Evolutionary conservation across 179 eudicot genomes (phyloP).

Genomic region (Gypsophila paniculata): DNA sequence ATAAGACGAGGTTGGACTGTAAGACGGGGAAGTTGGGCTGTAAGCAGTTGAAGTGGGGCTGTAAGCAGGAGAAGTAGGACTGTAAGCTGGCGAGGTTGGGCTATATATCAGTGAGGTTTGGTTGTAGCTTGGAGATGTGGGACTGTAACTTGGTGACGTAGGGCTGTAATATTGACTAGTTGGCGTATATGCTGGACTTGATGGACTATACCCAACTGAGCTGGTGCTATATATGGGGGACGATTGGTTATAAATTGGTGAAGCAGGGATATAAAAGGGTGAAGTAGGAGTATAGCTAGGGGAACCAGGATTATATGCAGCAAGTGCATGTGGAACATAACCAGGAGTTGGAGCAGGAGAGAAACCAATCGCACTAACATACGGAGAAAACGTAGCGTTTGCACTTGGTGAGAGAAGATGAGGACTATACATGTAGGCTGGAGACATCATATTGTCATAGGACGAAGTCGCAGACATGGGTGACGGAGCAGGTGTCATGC

Average conservation of each 20-base stretch:
- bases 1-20: conserved; percentile 47
- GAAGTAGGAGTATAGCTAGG: conserved; percentile 73
- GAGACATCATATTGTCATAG: conserved; percentile 89
- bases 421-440: conserved; percentile 68
- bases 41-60: conserved; percentile 82
- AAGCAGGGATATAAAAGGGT: conserved; percentile 70
- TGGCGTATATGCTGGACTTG: conserved; percentile 71
- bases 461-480: conserved; percentile 76
- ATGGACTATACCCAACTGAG: conserved; percentile 74
- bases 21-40: conserved; percentile 71
- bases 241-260: conserved; percentile 37
- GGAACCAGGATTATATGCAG: conserved; percentile 71
- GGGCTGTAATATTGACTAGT: conserved; percentile 80
- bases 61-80: conserved; percentile 76
- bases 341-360: conserved; percentile 53
- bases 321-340: conserved; percentile 30
- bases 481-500: conserved; percentile 83
- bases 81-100: conserved; percentile 71
- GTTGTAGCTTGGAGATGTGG: conserved; percentile 57
- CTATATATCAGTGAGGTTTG: conserved; percentile 75
- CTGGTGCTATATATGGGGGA: conserved; percentile 80
- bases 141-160: conserved; percentile 65
- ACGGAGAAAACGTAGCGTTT: conserved; percentile 82
- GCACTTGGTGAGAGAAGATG: conserved; percentile 63
- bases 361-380: conserved; percentile 67